Evolutionary conservation across 257 asterid genomes (phyloP).

Genomic region (Hygrophila difformis): DNA sequence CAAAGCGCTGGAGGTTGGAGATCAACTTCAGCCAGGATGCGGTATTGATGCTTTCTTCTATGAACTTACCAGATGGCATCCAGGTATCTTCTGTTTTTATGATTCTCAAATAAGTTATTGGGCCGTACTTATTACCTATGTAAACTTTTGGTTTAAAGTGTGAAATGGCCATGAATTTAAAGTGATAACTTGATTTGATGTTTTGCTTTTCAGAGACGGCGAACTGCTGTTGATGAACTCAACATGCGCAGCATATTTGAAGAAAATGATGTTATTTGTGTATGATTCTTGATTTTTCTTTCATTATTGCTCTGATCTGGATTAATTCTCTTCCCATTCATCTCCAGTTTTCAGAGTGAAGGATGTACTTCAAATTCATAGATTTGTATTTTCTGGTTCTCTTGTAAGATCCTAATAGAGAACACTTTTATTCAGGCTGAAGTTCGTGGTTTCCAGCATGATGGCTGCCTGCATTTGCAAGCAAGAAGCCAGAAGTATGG

Average conservation of each 20-base stretch:
- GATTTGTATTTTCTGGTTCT: background rate
- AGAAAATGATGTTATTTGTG: slow-evolving; percentile 89
- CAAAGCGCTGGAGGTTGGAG: slow-evolving; percentile 94
- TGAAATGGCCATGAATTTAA: background rate
- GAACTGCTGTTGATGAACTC: slow-evolving; percentile 91
- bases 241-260: slow-evolving; percentile 91
- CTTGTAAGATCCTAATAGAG: slow-evolving; percentile 4
- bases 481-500: slow-evolving; percentile 97
- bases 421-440: slow-evolving; percentile 52
- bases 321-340: too few relatives aligned
- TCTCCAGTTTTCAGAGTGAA: too few relatives aligned
- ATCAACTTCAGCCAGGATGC: slow-evolving; percentile 89
- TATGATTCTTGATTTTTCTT: slow-evolving; percentile 31
- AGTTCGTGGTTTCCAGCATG: slow-evolving; percentile 91
- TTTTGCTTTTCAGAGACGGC: slow-evolving; percentile 60
- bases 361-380: too few relatives aligned
- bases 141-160: background rate
- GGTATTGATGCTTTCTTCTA: slow-evolving; percentile 87
- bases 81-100: slow-evolving; percentile 45
- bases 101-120: slow-evolving; percentile 6
- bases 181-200: background rate
- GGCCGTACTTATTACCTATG: too few relatives aligned
- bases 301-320: too few relatives aligned
- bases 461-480: slow-evolving; percentile 82
- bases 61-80: slow-evolving; percentile 94